Base-by-base conservation (phyloP, 2,329 filamentous ascomycete species). In the Venturia effusa region DNA sequence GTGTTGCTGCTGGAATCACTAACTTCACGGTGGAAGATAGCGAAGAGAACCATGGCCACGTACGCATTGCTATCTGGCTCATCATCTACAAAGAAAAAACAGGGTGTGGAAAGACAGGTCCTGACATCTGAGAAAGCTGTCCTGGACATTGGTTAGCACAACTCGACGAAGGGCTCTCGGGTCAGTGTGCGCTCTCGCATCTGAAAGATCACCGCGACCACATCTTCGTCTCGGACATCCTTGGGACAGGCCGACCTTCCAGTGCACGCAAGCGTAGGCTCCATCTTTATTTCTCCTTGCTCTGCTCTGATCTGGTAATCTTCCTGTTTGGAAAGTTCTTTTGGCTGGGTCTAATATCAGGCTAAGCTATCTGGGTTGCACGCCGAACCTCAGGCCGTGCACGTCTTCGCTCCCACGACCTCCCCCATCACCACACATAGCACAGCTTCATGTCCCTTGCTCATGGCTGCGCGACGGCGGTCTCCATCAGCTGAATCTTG, bases 401-500 rank as follows among this genome's bases (percentile, higher is more conserved):
- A n/a, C 51, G 15, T 24, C n/a, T 32, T 19, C 41, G 24, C 19
- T 19, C 40, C 59, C 61, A 41, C 61, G 27, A 24, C 27, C 37
- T 39, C 22, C 34, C 8, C 30, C 39, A 19, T 63, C 61, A 57
- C 51, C 61, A 63, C 32, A 19, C n/a, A 22, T 30, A 63, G 24
- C 51, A 57, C 22, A 45, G 22, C 61, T 54, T 63, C 40, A 63
- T 63, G 61, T 55, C 40, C 51, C 19, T 48, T 57, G 41, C 61
- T 63, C 43, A 63, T 63, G 61, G 45, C 61, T 63, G 6, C 45
- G 51, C 61, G 45, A 40, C 24, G 30, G 34, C 61, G 61, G 61
- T 51, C 61, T 63, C 61, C 61, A 39, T 63, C 61, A 22, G 61
- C 59, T 63, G 61, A 63, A 22, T 55, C 61, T 45, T 37, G 34